phyloP scores from a whole-genome alignment of 2,329 filamentous ascomycete genomes.

The Aurifilum marmelostoma region DNA sequence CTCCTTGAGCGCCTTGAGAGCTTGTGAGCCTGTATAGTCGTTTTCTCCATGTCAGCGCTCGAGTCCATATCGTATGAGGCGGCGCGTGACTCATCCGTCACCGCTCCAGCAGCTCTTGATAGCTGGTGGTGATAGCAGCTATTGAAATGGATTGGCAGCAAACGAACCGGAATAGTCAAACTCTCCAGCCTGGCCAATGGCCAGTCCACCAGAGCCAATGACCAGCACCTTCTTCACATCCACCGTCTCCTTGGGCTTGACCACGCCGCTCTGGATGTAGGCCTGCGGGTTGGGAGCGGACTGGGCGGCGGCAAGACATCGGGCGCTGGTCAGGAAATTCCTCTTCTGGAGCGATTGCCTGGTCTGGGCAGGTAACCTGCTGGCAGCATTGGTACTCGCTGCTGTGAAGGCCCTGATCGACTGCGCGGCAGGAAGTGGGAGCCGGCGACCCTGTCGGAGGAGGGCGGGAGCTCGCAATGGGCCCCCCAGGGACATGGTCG shows the following conservation, averaged over 20 bases:
- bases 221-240: constrained; percentile 97
- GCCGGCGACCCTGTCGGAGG: constrained; percentile 57
- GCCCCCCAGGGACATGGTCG: constrained; percentile 53
- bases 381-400: constrained; percentile 39
- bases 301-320: constrained; percentile 56
- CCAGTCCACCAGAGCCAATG: constrained; percentile 92
- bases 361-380: constrained; percentile 41
- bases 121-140: not conserved
- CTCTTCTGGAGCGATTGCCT: constrained; percentile 48
- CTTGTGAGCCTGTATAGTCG: constrained; percentile 75
- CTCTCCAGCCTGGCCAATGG: constrained; percentile 96
- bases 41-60: constrained; percentile 24
- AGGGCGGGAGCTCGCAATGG: constrained; percentile 57
- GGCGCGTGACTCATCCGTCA: constrained; percentile 35
- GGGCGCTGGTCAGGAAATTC: constrained; percentile 51
- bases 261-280: constrained; percentile 84
- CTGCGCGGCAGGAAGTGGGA: constrained; percentile 51
- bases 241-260: constrained; percentile 77
- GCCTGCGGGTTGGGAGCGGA: constrained; percentile 80
- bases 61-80: constrained; percentile 22
- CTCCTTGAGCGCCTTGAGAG: constrained; percentile 95
- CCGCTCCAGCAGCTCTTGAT: constrained; percentile 21
- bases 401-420: constrained; percentile 48
- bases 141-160: not conserved
- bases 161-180: constrained; percentile 95